Percentiles rank a stretch among this genome's conserved stretches.
These are phyloP conservation scores for Calocera cornea DNA, from an alignment of 768 basidiomycete genomes.

Conservation along the genomic window DNA sequence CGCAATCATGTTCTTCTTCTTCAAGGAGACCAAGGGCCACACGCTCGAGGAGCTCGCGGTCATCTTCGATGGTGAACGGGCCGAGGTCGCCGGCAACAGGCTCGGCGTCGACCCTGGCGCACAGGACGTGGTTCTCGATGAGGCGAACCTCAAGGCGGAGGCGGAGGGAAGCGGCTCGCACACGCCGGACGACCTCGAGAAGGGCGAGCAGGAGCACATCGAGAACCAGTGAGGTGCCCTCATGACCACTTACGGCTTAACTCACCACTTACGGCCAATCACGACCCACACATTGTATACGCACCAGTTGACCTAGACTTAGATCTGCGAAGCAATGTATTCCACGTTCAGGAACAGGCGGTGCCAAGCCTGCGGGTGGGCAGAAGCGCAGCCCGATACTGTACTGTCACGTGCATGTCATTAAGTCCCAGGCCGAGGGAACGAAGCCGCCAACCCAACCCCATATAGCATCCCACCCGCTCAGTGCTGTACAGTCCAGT, in stretches of 20 bases:
- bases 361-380: no score
- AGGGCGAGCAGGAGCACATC: neutral
- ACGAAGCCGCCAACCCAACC: neutral
- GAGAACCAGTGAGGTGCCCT: neutral
- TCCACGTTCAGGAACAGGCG: no score
- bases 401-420: no score
- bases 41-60: neutral
- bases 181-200: neutral
- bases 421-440: no score
- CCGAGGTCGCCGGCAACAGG: neutral
- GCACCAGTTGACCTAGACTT: no score
- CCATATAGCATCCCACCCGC: neutral
- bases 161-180: neutral
- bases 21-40: slow-evolving; percentile 13
- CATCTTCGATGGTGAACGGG: neutral
- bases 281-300: no score
- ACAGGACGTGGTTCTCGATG: neutral
- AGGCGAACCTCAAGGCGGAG: neutral
- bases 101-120: neutral
- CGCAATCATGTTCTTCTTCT: neutral
- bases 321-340: no score
- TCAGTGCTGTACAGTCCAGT: neutral
- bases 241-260: neutral
- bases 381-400: no score
- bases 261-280: neutral